These are phyloP conservation scores for Trametes gibbosa DNA, from an alignment of 768 basidiomycete genomes.

Conservation along the genomic window DNA sequence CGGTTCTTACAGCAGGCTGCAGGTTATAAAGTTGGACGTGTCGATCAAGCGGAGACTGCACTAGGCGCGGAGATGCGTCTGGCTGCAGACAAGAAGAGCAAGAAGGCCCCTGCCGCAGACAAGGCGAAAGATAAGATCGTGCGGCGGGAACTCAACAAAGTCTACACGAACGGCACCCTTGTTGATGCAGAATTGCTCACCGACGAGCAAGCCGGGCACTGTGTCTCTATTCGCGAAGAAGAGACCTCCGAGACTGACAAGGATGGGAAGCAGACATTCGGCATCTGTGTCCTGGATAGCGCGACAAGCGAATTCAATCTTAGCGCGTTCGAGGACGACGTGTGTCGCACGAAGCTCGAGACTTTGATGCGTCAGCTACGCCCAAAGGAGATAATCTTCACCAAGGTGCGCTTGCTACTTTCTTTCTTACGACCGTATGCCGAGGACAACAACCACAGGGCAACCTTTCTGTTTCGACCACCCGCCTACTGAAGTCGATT, in stretches of 20 bases:
- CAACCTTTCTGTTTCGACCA: conserved; percentile 79
- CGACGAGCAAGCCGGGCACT: conserved; percentile 95
- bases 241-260: conserved; percentile 35
- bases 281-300: conserved; percentile 89
- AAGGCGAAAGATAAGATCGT: conserved; percentile 86
- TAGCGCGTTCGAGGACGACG: conserved; percentile 86
- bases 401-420: conserved; percentile 55
- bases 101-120: conserved; percentile 37
- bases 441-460: conserved; percentile 49
- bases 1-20: not conserved
- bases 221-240: conserved; percentile 80
- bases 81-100: conserved; percentile 63
- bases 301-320: conserved; percentile 94
- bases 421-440: not conserved
- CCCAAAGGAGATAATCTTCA: conserved; percentile 88
- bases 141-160: conserved; percentile 76
- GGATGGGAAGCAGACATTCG: conserved; percentile 61
- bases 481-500: conserved; percentile 75
- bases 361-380: conserved; percentile 89
- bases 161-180: conserved; percentile 94
- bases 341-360: conserved; percentile 89
- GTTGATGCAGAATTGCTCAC: conserved; percentile 86
- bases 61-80: conserved; percentile 95
- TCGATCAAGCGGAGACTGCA: conserved; percentile 96
- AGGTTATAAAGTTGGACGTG: conserved; percentile 94